Base-by-base conservation (phyloP, 2,329 filamentous ascomycete genomes). In the Colletotrichum phormii region DNA sequence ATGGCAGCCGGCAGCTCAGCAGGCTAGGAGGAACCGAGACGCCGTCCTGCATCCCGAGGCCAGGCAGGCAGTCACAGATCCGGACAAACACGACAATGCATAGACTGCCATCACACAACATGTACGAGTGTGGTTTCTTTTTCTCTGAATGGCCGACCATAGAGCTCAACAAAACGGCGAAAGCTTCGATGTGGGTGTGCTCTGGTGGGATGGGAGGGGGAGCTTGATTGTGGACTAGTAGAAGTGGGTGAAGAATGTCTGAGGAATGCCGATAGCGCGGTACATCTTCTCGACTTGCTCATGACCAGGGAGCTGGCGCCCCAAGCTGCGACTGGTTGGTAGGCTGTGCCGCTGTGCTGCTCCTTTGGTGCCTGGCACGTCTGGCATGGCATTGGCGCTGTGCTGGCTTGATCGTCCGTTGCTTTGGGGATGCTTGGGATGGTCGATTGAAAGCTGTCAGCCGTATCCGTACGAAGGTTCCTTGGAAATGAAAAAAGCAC, bases 101-200 rank as follows among this genome's bases (percentile, higher is more conserved):
- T 18, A 31, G 62, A 26, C 42, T 33, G 26, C 42, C 42, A 61
- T 49, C 62, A 70, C 51, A 68, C 53, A 29, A 66, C 29, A 37
- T 49, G 42, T 22, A n/a, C 15, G 18, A 49, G 54, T 55, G 54
- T 46, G 26, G 55, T 49, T 15, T 51, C 29, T 51, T 22, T 11
- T 15, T n/a, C 26, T 22, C 22, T 53, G 60, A 70, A 22, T 37
- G 60, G 61, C 31, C 49, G 46, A 59, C 15, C 51, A 60, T 18
- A 62, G 42, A 64, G 24, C 22, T 33, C 55, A 54, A 33, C 66
- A 42, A 70, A 73, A 65, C 71, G 49, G 54, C 49, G 55, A 65
- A 65, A 71, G 66, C 66, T 62, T 73, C 55, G 60, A 61, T 61
- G 71, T 73, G 71, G 71, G 24, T 65, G 24, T 65, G 46, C 60